Base-by-base conservation (phyloP, 1,284 basidiomycete species). In the Tilletia setariae region DNA sequence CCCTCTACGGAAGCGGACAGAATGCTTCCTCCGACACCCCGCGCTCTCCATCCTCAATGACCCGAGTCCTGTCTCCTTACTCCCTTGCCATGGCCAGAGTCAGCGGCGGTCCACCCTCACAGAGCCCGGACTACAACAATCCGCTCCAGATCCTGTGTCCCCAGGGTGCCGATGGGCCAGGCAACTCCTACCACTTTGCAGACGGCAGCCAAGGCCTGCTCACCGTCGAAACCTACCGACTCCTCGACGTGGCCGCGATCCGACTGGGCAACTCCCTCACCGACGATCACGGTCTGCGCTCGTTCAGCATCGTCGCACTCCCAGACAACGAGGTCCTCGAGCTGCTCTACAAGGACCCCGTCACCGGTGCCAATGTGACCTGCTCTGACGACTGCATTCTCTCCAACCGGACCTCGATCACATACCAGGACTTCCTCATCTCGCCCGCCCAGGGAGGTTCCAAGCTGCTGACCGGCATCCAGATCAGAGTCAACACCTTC, bases 201-300 rank as follows among this genome's bases (percentile, higher is more conserved):
- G 90, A 93, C 78, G 88, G 88, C 23, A 88, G 85, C 56, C 88
- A 90, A 1, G 86, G 90, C 44, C 87, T 95, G 73, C 80, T 84
- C 49, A 92, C 91, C 30, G 85, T 93, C 46, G 86, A 90, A 63
- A 87, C 90, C 51, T 91, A 90, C 81, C 85, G 88, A 40, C 89
- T 87, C 76, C 87, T 91, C 70, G 88, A 86, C 67, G 90, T 88
- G 1, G 88, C 86, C 66, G 95, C 94, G 11, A 83, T 98, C 62
- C 89, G 95, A 53, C 85, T 98, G 47, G 93, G 92, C 35, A 98
- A 98, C 84, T 94, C 93, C 0, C 92, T 94, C 81, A 85, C 89
- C 70, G 85, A 87, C 63, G 88, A 89, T 59, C 89, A 91, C 71
- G 91, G 92, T 23, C 94, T 94, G 0, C 91, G 88, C 21, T 87